Base-by-base conservation (phyloP, 2,329 filamentous ascomycete species). In the Herpotrichia juniperi region DNA sequence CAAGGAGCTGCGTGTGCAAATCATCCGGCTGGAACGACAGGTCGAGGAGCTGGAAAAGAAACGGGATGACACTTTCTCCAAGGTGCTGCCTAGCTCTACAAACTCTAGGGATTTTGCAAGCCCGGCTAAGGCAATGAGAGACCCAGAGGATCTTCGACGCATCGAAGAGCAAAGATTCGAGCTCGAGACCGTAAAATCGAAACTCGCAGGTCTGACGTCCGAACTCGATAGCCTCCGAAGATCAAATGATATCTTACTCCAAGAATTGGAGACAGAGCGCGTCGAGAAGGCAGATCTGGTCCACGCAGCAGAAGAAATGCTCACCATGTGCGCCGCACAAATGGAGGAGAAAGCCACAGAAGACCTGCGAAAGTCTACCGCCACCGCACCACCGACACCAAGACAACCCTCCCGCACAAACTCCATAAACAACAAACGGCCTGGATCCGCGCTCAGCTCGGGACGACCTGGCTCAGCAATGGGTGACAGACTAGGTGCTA, bases 281-380 rank as follows among this genome's bases (percentile, higher is more conserved):
- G 83, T 91, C 17, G 90, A 94, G 76, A 93, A 94, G 79, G 88
- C 89, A 47, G 90, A 93, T 75, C 79, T 94, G 32, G 90, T 94
- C 30, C 84, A 86, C 50, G 83, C 91, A 4, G 90, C 91, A 1
- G 90, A 94, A 72, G 90, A 94, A 77, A 89, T 94, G 86, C 87
- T 94, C 75, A 79, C 80, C 46, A 86, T 93, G 75, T 81, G 81
- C 54, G 71, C 75, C 21, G 74, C 78, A 52, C 75, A 75, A 42
- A 74, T 69, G 64, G 69, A 71, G 42, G 67, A 66, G 57, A 63
- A 62, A 57, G 69, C 64, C 61, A 71, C 66, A 62, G 74, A 68
- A 65, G 73, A 67, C 24, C 79, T 85, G 62, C 73, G 82, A 53
- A 81, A 80, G 60, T 87, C 83, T 59, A 78, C 85, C 19, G 60